Percentiles rank a stretch among this genome's conserved stretches.
Conservation (phyloP, 192 early-diverging fungal species). For the Mortierella alpina region DNA sequence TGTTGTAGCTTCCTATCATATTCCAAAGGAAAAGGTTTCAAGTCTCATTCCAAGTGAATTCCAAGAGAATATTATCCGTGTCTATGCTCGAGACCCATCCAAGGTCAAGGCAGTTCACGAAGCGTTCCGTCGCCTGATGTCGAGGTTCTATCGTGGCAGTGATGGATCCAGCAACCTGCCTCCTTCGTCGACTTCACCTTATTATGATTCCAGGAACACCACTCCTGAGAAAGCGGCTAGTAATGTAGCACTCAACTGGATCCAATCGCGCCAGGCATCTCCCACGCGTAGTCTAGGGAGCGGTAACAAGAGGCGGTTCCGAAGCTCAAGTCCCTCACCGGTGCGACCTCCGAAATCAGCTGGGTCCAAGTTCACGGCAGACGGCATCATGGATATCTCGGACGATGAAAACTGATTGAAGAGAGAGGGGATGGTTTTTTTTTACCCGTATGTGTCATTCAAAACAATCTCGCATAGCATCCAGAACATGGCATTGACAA, state of each 20-base stretch:
- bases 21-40: conserved; percentile 79
- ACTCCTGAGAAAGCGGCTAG: conserved; percentile 17
- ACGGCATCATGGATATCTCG: conserved; percentile 27
- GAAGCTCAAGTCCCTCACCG: conserved; percentile 19
- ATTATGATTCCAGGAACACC: conserved; percentile 44
- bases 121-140: conserved; percentile 54
- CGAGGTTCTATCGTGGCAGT: conserved; percentile 28
- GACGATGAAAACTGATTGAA: not conserved
- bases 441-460: not conserved
- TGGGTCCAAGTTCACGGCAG: not conserved
- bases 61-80: conserved; percentile 75
- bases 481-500: too few species aligned
- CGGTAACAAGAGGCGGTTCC: conserved; percentile 9
- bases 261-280: conserved; percentile 13
- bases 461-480: too few species aligned
- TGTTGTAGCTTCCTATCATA: conserved; percentile 65
- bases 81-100: conserved; percentile 68
- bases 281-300: conserved; percentile 7
- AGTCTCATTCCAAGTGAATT: conserved; percentile 74
- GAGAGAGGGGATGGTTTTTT: not conserved
- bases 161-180: conserved; percentile 39
- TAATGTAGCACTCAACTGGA: conserved; percentile 1
- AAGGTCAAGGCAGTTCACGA: conserved; percentile 62
- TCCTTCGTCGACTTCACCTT: conserved; percentile 48
- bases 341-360: not conserved